Evolutionary conservation across 2,329 filamentous ascomycete species (phyloP).

Genomic region (Cercospora nicotianae): DNA sequence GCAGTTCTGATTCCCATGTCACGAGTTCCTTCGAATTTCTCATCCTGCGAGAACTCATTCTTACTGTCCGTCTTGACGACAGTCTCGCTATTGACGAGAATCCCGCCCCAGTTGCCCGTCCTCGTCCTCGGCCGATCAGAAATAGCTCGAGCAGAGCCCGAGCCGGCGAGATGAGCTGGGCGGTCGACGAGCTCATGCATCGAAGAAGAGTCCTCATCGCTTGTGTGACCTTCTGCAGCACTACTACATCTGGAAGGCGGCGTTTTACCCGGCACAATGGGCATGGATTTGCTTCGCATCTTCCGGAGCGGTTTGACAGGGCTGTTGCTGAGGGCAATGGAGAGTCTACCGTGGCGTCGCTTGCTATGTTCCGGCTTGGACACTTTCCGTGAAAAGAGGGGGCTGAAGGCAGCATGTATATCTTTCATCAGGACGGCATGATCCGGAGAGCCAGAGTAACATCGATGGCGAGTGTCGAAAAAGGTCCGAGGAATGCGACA

Average conservation of each 20-base stretch:
- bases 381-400: constrained; percentile 37
- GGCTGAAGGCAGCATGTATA: constrained; percentile 50
- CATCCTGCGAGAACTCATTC: constrained; percentile 29
- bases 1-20: constrained; percentile 34
- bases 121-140: not conserved
- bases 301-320: constrained; percentile 15
- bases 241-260: constrained; percentile 17
- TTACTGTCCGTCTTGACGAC: constrained; percentile 36
- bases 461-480: constrained; percentile 47
- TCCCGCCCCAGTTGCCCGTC: constrained; percentile 37
- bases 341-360: constrained; percentile 15
- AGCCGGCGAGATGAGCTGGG: constrained; percentile 25
- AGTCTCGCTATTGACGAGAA: constrained; percentile 41
- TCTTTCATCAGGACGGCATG: constrained; percentile 47
- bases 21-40: constrained; percentile 29
- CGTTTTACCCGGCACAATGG: constrained; percentile 5
- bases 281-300: constrained; percentile 2
- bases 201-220: constrained; percentile 25
- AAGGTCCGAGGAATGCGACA: constrained; percentile 46
- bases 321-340: constrained; percentile 9
- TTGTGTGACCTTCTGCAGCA: constrained; percentile 13
- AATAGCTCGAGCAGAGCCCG: constrained; percentile 19
- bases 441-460: constrained; percentile 48
- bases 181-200: constrained; percentile 34
- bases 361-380: constrained; percentile 14